These are phyloP conservation scores for Fomitopsis pinicola DNA, from an alignment of 1,284 basidiomycete genomes.

Conservation along the genomic window DNA sequence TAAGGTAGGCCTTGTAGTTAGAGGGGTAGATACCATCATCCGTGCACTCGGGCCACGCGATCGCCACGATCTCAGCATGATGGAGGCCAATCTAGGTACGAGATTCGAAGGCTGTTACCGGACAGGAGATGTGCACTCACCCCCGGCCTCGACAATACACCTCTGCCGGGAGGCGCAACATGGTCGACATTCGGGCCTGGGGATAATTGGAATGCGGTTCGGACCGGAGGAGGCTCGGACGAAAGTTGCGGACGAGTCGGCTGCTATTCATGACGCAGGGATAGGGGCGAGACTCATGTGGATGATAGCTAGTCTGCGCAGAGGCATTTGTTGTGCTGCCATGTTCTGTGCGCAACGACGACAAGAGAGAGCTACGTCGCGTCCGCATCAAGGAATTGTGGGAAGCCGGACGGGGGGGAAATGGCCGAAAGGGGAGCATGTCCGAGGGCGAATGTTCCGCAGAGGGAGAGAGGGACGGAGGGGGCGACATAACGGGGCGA, in stretches of 20 bases:
- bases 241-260: neutral
- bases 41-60: constrained; percentile 10
- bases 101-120: neutral
- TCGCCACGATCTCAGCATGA: constrained; percentile 8
- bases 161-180: neutral
- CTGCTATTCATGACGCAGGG: neutral
- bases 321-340: neutral
- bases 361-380: no score
- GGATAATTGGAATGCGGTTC: neutral
- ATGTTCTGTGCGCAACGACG: neutral
- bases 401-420: neutral
- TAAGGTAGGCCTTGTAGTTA: constrained; percentile 10
- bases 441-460: constrained; percentile 3
- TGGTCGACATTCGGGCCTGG: neutral
- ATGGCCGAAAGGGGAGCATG: neutral
- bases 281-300: neutral
- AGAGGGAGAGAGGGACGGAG: constrained; percentile 1
- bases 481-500: neutral
- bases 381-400: neutral
- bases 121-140: no score
- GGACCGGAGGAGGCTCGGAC: neutral
- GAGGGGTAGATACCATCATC: constrained; percentile 16
- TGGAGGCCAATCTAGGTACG: constrained; percentile 3
- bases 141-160: neutral
- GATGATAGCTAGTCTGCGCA: no score